Conservation (phyloP, 2,329 filamentous ascomycete genomes). For the Anthostomella pinea region DNA sequence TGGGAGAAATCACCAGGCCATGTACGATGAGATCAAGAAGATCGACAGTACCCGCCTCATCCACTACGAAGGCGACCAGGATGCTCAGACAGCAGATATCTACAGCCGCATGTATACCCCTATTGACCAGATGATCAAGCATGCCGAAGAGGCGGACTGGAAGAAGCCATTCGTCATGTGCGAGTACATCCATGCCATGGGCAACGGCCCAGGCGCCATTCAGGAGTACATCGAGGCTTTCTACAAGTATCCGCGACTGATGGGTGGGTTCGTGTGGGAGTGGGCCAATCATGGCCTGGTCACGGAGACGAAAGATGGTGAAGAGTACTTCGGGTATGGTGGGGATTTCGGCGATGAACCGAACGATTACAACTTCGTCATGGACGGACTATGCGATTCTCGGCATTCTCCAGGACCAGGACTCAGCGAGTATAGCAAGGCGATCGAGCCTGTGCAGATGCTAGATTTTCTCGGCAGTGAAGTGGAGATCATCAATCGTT, state of each 20-base stretch:
- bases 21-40: slow-evolving; percentile 61
- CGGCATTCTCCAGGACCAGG: slow-evolving; percentile 52
- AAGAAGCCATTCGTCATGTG: slow-evolving; percentile 57
- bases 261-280: slow-evolving; percentile 66
- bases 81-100: slow-evolving; percentile 59
- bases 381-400: slow-evolving; percentile 52
- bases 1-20: slow-evolving; percentile 63
- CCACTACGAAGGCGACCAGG: slow-evolving; percentile 63
- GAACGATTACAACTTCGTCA: slow-evolving; percentile 58
- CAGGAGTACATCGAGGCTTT: slow-evolving; percentile 67
- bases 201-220: slow-evolving; percentile 66
- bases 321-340: slow-evolving; percentile 54
- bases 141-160: slow-evolving; percentile 41
- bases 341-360: slow-evolving; percentile 61
- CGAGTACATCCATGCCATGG: slow-evolving; percentile 64
- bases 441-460: slow-evolving; percentile 57
- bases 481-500: slow-evolving; percentile 49
- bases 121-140: slow-evolving; percentile 41
- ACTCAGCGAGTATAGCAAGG: slow-evolving; percentile 54
- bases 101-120: slow-evolving; percentile 64
- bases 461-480: slow-evolving; percentile 41
- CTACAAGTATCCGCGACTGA: slow-evolving; percentile 53
- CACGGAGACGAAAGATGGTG: slow-evolving; percentile 40
- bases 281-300: slow-evolving; percentile 58
- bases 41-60: slow-evolving; percentile 57